Percentiles rank a stretch among this genome's conserved stretches.
Evolutionary conservation across 352 stramenopile genomes (phyloP).

Genomic region (Globisporangium solare): DNA sequence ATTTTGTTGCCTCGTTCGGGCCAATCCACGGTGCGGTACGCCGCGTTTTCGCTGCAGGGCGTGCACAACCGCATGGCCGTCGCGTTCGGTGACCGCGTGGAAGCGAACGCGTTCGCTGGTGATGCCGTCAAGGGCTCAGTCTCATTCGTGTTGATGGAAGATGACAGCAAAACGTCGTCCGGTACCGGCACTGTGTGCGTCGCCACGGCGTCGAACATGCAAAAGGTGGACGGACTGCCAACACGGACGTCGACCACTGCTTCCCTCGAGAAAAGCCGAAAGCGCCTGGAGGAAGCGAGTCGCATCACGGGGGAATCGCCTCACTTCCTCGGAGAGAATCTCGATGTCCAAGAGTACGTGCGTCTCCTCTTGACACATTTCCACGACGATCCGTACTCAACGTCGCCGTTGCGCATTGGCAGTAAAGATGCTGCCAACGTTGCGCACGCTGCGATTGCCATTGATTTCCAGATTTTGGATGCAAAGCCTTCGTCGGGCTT

Average conservation of each 20-base stretch:
- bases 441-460: slow-evolving; percentile 51
- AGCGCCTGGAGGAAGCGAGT: slow-evolving; percentile 39
- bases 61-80: slow-evolving; percentile 38
- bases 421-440: slow-evolving; percentile 36
- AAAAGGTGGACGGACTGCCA: slow-evolving; percentile 35
- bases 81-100: slow-evolving; percentile 51
- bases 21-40: slow-evolving; percentile 49
- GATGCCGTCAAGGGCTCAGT: slow-evolving; percentile 62
- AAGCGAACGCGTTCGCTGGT: slow-evolving; percentile 41
- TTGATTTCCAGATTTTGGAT: slow-evolving; percentile 75
- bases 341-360: slow-evolving; percentile 55
- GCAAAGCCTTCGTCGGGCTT: slow-evolving; percentile 76
- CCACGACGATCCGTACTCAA: slow-evolving; percentile 40
- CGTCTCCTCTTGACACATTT: slow-evolving; percentile 53
- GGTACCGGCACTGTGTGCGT: slow-evolving; percentile 42
- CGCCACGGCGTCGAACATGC: slow-evolving; percentile 67
- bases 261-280: slow-evolving; percentile 28
- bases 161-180: slow-evolving; percentile 17
- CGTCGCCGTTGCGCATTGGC: slow-evolving; percentile 36
- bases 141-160: slow-evolving; percentile 60
- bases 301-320: slow-evolving; percentile 34
- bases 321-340: slow-evolving; percentile 28
- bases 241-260: slow-evolving; percentile 16
- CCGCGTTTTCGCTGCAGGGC: slow-evolving; percentile 63
- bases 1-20: slow-evolving; percentile 50